A percentile compares a stretch with the other conserved stretches of the same genome.
These are phyloP conservation scores for Insectozyma bohioensis DNA, from an alignment of 1,139 yeast species.

Conservation along the genomic window DNA sequence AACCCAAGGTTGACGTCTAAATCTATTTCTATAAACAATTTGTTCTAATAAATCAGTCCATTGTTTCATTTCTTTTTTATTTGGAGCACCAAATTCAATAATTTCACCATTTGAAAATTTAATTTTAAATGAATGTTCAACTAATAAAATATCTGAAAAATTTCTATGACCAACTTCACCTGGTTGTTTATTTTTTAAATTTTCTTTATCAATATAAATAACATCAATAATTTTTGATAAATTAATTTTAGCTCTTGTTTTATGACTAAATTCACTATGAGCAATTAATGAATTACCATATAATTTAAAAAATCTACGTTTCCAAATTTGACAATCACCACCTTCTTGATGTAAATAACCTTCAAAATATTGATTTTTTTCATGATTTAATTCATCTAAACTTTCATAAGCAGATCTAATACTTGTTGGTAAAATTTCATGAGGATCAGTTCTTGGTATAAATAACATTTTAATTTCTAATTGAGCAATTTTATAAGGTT, in stretches of 20 bases:
- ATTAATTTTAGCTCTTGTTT: slow-evolving; percentile 67
- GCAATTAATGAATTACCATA: slow-evolving; percentile 63
- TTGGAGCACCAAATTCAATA: slow-evolving; percentile 70
- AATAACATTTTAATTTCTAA: slow-evolving; percentile 73
- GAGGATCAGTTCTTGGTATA: slow-evolving; percentile 56
- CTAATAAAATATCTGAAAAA: slow-evolving; percentile 61
- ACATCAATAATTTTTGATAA: slow-evolving; percentile 59
- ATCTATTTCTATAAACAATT: slow-evolving; percentile 53
- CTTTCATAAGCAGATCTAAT: slow-evolving; percentile 58
- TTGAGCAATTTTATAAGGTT: slow-evolving; percentile 66
- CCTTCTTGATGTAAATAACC: slow-evolving; percentile 78
- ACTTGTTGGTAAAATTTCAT: slow-evolving; percentile 66
- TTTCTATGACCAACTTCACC: slow-evolving; percentile 34
- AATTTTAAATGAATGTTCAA: slow-evolving; percentile 65
- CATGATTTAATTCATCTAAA: slow-evolving; percentile 45
- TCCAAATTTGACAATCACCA: slow-evolving; percentile 68
- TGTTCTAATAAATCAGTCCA: slow-evolving; percentile 60
- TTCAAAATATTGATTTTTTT: slow-evolving; percentile 40
- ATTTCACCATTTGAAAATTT: slow-evolving; percentile 66
- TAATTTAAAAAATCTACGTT: slow-evolving; percentile 61
- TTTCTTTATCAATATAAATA: slow-evolving; percentile 48
- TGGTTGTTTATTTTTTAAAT: slow-evolving; percentile 18
- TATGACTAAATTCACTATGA: slow-evolving; percentile 59
- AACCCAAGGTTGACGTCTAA: slow-evolving; percentile 73
- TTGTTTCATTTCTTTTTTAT: slow-evolving; percentile 47